These are phyloP conservation scores for Penicillium glabrum DNA, from an alignment of 2,329 filamentous ascomycete genomes.

Conservation along the genomic window DNA sequence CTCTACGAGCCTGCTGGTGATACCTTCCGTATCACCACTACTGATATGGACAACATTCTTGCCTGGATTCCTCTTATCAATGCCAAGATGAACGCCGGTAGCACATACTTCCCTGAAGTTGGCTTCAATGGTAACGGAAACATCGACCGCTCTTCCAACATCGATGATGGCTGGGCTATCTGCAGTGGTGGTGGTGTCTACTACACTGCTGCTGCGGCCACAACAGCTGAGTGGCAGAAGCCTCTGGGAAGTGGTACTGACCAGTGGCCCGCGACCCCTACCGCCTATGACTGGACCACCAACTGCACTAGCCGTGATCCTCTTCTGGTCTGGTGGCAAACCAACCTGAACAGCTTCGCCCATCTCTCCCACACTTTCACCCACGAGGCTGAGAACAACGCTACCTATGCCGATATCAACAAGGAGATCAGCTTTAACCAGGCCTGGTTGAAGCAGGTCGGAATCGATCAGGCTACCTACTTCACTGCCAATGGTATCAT, in stretches of 20 bases:
- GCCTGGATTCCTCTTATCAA: conserved; percentile 44
- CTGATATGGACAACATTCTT: conserved; percentile 50
- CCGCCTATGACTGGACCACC: conserved; percentile 50
- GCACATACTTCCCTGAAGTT: conserved; percentile 54
- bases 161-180: conserved; percentile 16
- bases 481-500: conserved; percentile 59
- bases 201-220: conserved; percentile 47
- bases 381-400: conserved; percentile 59
- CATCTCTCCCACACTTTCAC: conserved; percentile 65
- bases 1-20: conserved; percentile 51
- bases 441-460: conserved; percentile 57
- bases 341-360: conserved; percentile 56
- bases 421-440: conserved; percentile 63
- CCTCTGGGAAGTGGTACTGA: conserved; percentile 52
- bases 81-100: conserved; percentile 52
- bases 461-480: conserved; percentile 46
- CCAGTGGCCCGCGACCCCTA: conserved; percentile 49
- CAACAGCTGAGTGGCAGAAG: conserved; percentile 51
- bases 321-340: conserved; percentile 57
- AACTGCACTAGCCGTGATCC: conserved; percentile 52
- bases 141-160: conserved; percentile 39
- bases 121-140: conserved; percentile 59
- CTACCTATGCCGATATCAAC: conserved; percentile 57
- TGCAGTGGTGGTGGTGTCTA: conserved; percentile 46
- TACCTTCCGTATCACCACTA: conserved; percentile 51